Conservation (phyloP, 106 monocot genomes). For the Allium fistulosum region DNA sequence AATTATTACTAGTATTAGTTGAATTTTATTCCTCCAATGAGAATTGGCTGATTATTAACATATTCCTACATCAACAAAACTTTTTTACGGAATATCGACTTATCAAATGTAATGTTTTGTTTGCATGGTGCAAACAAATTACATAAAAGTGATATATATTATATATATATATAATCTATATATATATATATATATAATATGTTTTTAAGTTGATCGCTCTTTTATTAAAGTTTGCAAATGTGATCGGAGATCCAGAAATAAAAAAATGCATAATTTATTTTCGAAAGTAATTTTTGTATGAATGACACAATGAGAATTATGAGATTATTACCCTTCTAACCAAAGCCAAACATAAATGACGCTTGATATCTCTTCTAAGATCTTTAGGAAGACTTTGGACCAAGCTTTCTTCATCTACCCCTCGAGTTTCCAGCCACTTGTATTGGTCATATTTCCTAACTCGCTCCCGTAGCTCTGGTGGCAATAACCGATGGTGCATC, state of each 20-base stretch:
- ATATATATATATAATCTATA: not conserved
- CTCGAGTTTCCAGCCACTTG: slow-evolving; percentile 90
- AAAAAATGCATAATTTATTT: not conserved
- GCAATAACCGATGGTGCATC: slow-evolving; percentile 92
- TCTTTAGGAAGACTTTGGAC: slow-evolving; percentile 75
- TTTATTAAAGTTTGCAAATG: not conserved
- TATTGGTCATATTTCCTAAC: slow-evolving; percentile 90
- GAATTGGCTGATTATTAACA: too few relatives aligned
- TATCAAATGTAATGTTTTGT: too few relatives aligned
- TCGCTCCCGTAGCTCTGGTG: slow-evolving; percentile 72
- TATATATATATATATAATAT: not conserved
- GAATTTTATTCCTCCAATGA: not conserved
- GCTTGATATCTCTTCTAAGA: slow-evolving; percentile 70
- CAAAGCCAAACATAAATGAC: slow-evolving; percentile 64
- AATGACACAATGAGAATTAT: not conserved
- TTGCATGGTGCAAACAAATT: too few relatives aligned
- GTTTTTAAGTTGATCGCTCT: not conserved
- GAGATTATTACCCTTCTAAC: slow-evolving; percentile 39
- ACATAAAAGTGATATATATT: not conserved
- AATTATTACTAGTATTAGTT: not conserved
- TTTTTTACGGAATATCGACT: too few relatives aligned
- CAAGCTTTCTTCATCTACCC: slow-evolving; percentile 78
- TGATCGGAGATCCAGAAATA: not conserved
- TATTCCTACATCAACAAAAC: too few relatives aligned
- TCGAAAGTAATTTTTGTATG: not conserved